phyloP scores from a whole-genome alignment of 1,139 yeast species.

The Yamadazyma blattariae region DNA sequence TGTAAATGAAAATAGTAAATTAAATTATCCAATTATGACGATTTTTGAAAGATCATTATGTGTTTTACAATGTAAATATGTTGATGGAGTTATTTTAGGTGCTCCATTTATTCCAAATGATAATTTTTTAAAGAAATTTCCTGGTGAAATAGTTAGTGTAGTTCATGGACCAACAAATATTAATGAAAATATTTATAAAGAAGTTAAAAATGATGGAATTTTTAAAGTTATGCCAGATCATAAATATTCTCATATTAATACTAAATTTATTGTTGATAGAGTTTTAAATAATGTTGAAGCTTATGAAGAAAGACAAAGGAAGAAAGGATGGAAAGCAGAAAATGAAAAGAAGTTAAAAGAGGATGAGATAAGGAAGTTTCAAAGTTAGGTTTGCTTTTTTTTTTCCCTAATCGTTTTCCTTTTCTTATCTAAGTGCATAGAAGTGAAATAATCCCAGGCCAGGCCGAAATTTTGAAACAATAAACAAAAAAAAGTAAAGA shows the following conservation, averaged over 20 bases:
- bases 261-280: conserved; percentile 64
- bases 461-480: too few relatives aligned
- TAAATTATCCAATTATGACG: conserved; percentile 83
- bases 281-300: conserved; percentile 63
- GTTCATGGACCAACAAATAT: conserved; percentile 62
- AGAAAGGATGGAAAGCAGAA: conserved; percentile 71
- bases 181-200: conserved; percentile 41
- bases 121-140: conserved; percentile 35
- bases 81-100: conserved; percentile 71
- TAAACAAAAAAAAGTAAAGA: too few relatives aligned
- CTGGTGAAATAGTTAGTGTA: conserved; percentile 44
- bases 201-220: conserved; percentile 32
- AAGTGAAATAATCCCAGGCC: too few relatives aligned
- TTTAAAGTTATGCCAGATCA: conserved; percentile 51
- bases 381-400: too few relatives aligned
- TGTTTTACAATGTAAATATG: conserved; percentile 81
- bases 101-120: conserved; percentile 58
- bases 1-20: conserved; percentile 59
- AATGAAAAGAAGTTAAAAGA: conserved; percentile 29
- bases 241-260: conserved; percentile 56
- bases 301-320: conserved; percentile 75
- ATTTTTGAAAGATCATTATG: conserved; percentile 81
- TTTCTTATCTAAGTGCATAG: too few relatives aligned
- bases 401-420: too few relatives aligned
- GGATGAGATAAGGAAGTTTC: conserved; percentile 16